Base-by-base conservation (phyloP, 2,329 filamentous ascomycete genomes). In the Dothideomycetidae sp. region DNA sequence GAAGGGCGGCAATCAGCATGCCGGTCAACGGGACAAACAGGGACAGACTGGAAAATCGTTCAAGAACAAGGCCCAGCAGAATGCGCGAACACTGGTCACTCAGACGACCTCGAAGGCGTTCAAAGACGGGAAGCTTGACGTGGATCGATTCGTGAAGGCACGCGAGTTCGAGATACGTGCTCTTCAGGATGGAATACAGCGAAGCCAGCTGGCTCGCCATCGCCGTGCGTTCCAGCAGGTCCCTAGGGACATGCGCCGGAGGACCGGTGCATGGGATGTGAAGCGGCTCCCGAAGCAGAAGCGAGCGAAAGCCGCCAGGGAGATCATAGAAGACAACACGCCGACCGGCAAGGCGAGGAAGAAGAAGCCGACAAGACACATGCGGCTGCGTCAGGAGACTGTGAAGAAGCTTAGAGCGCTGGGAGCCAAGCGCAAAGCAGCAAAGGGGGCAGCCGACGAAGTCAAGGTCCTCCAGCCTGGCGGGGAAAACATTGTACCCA, bases 231-330 rank as follows among this genome's bases (percentile, higher is more conserved):
- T 96, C 52, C 90, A 98, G 57, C 74, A 83, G 48, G 81, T 98
- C 4, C 90, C 90, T 1, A 73, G 84, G 47, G 76, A 78, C 34
- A 63, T 98, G 70, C 70, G 90, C 46, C 70, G 90, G 46, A 71
- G 90, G 49, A 93, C 88, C 0, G 90, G 88, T 13, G 93, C 85
- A 56, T 90, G 98, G 60, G 94, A 98, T 68, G 81, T 81, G 23
- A 93, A 88, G 60, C 73, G 80, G 44, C 78, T 98, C 11, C 90
- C 90, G 2, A 79, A 78, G 53, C 66, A 84, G 44, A 60, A 96
- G 51, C 71, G 80, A 39, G 62, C 61, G 28, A 71, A 80, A 47
- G 85, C 84, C 1, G 71, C 65, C 49, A 65, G 67, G 54, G 75
- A 92, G 68, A 92, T 93, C 76, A 65, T 66, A 11, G 81, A 92